Evolutionary conservation across 371 early-diverging fungal genomes (phyloP).

Genomic region (Apophysomyces trapeziformis): DNA sequence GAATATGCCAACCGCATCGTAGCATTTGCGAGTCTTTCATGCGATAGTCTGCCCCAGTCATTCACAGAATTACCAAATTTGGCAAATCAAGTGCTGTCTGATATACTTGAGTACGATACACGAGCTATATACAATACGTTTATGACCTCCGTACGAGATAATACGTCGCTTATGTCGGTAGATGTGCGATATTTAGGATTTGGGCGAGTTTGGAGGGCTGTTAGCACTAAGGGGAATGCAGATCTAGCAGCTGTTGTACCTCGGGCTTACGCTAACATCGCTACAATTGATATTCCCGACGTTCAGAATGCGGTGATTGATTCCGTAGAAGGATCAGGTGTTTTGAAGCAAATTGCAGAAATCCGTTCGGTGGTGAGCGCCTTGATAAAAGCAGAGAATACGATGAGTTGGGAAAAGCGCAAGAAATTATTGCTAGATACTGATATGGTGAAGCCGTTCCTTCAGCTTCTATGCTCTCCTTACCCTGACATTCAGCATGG

Average conservation of each 20-base stretch:
- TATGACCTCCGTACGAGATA: not conserved
- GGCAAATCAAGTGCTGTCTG: conserved; percentile 25
- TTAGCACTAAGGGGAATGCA: not conserved
- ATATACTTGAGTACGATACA: conserved; percentile 27
- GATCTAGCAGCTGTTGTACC: conserved; percentile 10
- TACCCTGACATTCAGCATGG: conserved; percentile 24
- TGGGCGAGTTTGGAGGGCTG: conserved; percentile 19
- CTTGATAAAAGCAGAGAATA: not conserved
- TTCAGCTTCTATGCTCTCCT: conserved; percentile 28
- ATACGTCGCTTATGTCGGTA: not conserved
- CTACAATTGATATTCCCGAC: conserved; percentile 23
- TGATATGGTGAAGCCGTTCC: conserved; percentile 23
- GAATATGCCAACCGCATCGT: conserved; percentile 28
- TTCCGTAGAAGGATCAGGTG: not conserved
- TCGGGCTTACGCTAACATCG: conserved; percentile 31
- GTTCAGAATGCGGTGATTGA: not conserved
- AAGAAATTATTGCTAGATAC: not conserved
- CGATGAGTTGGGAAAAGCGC: not conserved
- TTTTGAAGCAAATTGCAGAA: not conserved
- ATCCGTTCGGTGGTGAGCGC: not conserved
- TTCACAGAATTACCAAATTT: conserved; percentile 29
- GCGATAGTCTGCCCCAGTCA: conserved; percentile 21
- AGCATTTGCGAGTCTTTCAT: conserved; percentile 22
- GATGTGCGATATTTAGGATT: not conserved
- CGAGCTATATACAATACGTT: conserved; percentile 21